phyloP scores from a whole-genome alignment of 139 green algal species.

The Mesotaenium endlicherianum region DNA sequence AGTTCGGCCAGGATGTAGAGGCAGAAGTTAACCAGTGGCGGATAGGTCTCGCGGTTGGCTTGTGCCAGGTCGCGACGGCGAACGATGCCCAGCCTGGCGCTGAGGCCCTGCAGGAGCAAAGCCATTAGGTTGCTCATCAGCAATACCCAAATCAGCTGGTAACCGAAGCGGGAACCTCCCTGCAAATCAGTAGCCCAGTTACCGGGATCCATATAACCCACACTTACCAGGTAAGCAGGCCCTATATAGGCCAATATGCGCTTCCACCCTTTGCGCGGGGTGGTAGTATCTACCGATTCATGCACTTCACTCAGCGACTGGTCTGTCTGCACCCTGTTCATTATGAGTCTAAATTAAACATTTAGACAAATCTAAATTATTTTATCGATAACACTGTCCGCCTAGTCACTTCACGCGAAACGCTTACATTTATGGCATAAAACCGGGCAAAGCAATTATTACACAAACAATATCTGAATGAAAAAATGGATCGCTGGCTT shows the following conservation, averaged over 20 bases:
- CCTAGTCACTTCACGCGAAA: no score
- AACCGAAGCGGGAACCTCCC: constrained; percentile 53
- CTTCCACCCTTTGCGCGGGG: background rate
- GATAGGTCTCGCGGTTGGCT: constrained; percentile 11
- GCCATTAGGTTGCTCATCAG: constrained; percentile 53
- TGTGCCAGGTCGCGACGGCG: constrained; percentile 59
- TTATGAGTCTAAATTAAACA: no score
- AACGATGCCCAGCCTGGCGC: constrained; percentile 57
- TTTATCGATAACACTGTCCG: no score
- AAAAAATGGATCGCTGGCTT: no score
- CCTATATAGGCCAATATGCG: constrained; percentile 60
- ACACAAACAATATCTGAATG: no score
- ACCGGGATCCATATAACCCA: constrained; percentile 67
- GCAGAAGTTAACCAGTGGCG: background rate
- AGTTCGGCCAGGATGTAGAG: constrained; percentile 31
- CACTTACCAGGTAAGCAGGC: constrained; percentile 59
- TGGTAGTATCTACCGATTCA: background rate
- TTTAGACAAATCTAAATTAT: no score
- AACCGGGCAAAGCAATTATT: no score
- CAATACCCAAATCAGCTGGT: constrained; percentile 59
- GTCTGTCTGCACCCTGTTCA: no score
- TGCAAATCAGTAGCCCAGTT: constrained; percentile 64
- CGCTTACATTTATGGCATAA: no score
- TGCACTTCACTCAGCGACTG: background rate
- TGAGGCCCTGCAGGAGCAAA: constrained; percentile 61